phyloP scores from a whole-genome alignment of 805 yeast genomes.

The Ogataea saltuana region DNA sequence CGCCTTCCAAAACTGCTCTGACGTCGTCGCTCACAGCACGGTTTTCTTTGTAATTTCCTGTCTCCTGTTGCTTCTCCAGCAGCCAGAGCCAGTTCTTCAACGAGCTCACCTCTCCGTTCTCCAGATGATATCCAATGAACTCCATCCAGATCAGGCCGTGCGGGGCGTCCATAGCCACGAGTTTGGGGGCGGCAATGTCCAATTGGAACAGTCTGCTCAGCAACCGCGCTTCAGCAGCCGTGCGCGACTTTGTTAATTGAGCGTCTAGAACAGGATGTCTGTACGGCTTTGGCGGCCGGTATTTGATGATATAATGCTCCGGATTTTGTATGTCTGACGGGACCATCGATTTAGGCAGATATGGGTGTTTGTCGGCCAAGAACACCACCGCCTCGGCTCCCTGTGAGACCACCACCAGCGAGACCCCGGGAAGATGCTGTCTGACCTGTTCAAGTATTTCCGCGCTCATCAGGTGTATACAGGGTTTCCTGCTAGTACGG shows the following conservation, averaged over 20 bases:
- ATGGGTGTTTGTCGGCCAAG: slow-evolving; percentile 65
- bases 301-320: slow-evolving; percentile 65
- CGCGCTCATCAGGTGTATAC: slow-evolving; percentile 58
- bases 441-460: slow-evolving; percentile 47
- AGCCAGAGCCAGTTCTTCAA: slow-evolving; percentile 76
- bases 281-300: slow-evolving; percentile 86
- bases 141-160: slow-evolving; percentile 92
- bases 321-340: slow-evolving; percentile 32
- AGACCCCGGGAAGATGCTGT: slow-evolving; percentile 47
- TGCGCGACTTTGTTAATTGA: slow-evolving; percentile 73
- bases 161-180: slow-evolving; percentile 73
- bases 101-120: slow-evolving; percentile 56
- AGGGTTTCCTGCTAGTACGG: too few relatives aligned
- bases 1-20: slow-evolving; percentile 45
- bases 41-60: slow-evolving; percentile 15
- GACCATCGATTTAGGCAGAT: slow-evolving; percentile 39
- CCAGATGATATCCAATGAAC: slow-evolving; percentile 56
- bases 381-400: slow-evolving; percentile 92
- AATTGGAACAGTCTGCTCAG: slow-evolving; percentile 55
- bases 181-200: slow-evolving; percentile 67
- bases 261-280: slow-evolving; percentile 83
- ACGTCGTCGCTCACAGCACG: slow-evolving; percentile 39
- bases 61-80: slow-evolving; percentile 40
- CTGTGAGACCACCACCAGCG: slow-evolving; percentile 64
- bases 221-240: slow-evolving; percentile 81